Evolutionary conservation across 371 early-diverging fungal genomes (phyloP), one percentile per base, ranked within the genome.

Genomic region (Mortierella sp.): DNA sequence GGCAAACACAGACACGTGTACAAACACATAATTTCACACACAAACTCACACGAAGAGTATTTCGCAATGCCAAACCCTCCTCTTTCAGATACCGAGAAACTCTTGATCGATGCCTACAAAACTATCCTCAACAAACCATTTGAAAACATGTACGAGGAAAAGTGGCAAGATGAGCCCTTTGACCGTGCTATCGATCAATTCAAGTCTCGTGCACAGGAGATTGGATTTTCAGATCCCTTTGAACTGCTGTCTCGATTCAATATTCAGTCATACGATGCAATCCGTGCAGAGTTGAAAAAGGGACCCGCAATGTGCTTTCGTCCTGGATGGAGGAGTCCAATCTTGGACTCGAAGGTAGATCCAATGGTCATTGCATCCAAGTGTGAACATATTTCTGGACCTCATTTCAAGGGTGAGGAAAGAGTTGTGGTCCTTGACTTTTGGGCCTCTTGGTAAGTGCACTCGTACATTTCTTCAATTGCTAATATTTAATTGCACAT

Each of bases 151-250:
- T 79, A 73, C 63, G 79, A 79, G 67, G 79, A 79, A 35, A 66
- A 60, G 57, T 79, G 79, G 79, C 64, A 74, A 29, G 79, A 79
- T 42, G 79, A 79, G 10, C 66, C 79, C 13, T 79, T 79, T 67
- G 79, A 79, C 43, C 79, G 79, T 2, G 79, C 79, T 22, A 63
- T 79, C 26, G 79, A 79, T 59, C 79, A 70, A 23, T 79, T 79
- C 79, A 78, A 78, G 70, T 64, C 79, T 13, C 61, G 79, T 3
- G 79, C 79, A 23, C 73, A 73, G 53, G 79, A 78, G 42, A 79
- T 79, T 54, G 79, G 79, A 17, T 79, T 79, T 45, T 62, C 79
- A 26, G 79, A 79, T 42, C 79, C 79, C 5, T 79, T 79, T 17
- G 79, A 79, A 49, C 63, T 79, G 19, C 43, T 79, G 56, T 60